Conservation (phyloP, 768 basidiomycete genomes). For the Amanita pallidorosea region DNA sequence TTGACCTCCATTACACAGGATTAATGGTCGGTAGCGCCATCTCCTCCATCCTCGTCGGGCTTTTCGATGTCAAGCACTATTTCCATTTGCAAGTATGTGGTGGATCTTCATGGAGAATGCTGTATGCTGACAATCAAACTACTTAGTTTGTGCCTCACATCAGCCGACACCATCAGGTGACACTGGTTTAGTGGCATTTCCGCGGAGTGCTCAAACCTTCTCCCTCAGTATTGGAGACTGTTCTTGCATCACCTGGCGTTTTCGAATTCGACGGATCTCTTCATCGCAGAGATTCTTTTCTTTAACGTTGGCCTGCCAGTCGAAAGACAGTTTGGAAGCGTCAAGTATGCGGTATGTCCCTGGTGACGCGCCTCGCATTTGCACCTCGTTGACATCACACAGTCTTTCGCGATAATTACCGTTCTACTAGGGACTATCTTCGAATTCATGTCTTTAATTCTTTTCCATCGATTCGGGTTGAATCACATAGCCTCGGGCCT, state of each 20-base stretch:
- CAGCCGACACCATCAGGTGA: constrained; percentile 81
- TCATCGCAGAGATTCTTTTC: constrained; percentile 63
- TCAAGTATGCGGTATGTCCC: constrained; percentile 72
- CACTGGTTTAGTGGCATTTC: constrained; percentile 14
- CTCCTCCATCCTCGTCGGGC: constrained; percentile 60
- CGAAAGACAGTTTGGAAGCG: constrained; percentile 78
- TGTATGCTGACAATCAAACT: constrained; percentile 6
- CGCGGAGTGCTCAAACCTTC: constrained; percentile 18
- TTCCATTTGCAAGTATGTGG: constrained; percentile 66
- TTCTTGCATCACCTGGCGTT: constrained; percentile 64
- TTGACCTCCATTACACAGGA: constrained; percentile 29
- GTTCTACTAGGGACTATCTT: constrained; percentile 53
- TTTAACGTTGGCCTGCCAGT: constrained; percentile 62
- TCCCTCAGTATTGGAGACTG: constrained; percentile 76
- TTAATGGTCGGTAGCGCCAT: constrained; percentile 66
- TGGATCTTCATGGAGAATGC: constrained; percentile 5
- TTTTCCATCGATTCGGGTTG: constrained; percentile 56
- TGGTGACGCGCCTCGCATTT: background rate
- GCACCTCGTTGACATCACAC: background rate
- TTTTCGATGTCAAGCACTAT: constrained; percentile 86
- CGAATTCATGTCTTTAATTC: constrained; percentile 54
- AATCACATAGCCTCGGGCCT: constrained; percentile 74
- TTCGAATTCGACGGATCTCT: constrained; percentile 77
- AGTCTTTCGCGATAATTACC: constrained; percentile 76
- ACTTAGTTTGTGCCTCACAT: constrained; percentile 75